A percentile compares a stretch with the other conserved stretches of the same genome.
Evolutionary conservation across 208 protist species (phyloP).

Genomic region (Crithidia fasciculata): DNA sequence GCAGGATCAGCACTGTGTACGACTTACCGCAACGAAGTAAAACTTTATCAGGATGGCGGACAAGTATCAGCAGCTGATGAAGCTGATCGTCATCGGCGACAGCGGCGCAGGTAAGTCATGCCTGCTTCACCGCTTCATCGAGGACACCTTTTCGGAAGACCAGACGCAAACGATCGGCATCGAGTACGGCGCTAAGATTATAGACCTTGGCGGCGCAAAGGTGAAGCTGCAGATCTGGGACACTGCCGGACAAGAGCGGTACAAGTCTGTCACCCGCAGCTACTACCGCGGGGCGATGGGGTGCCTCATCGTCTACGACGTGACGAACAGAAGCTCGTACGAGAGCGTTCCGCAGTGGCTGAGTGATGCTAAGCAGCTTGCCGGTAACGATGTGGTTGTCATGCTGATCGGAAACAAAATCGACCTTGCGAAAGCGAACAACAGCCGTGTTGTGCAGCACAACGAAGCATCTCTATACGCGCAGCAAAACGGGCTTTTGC

Average conservation of each 20-base stretch:
- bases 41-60: conserved; percentile 48
- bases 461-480: conserved; percentile 95
- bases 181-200: conserved; percentile 97
- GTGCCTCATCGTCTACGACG: conserved; percentile 99
- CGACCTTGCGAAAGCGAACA: conserved; percentile 78
- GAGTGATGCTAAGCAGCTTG: conserved; percentile 93
- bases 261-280: conserved; percentile 97
- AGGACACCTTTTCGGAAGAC: conserved; percentile 95
- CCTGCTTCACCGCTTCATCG: conserved; percentile 96
- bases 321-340: conserved; percentile 95
- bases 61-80: conserved; percentile 86
- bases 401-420: conserved; percentile 95
- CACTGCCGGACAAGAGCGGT: conserved; percentile 98
- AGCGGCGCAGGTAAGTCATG: conserved; percentile 96
- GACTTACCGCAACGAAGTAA: no score
- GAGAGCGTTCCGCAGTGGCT: conserved; percentile 97
- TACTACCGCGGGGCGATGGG: conserved; percentile 98
- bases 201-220: conserved; percentile 89
- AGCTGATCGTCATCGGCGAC: conserved; percentile 86
- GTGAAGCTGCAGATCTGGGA: conserved; percentile 98
- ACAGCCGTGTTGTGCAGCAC: conserved; percentile 87
- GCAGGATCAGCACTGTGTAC: no score
- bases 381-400: conserved; percentile 86
- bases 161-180: conserved; percentile 98
- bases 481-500: conserved; percentile 88